Evolutionary conservation across 2,329 filamentous ascomycete species (phyloP).

Genomic region (Venturia carpophila): DNA sequence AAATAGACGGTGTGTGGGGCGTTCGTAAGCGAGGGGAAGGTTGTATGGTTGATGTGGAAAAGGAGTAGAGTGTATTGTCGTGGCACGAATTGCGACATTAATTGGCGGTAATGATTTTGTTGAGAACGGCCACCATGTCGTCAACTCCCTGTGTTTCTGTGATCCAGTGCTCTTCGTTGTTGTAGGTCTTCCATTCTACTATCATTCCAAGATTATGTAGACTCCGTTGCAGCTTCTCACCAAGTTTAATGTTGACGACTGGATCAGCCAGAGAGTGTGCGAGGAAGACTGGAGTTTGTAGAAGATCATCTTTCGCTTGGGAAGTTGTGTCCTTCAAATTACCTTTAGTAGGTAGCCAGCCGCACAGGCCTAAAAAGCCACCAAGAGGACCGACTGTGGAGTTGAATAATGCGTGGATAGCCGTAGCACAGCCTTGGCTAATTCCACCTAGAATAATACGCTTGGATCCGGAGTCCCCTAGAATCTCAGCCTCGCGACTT

Average conservation of each 20-base stretch:
- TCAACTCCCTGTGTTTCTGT: constrained; percentile 24
- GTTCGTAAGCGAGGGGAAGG: too few species aligned
- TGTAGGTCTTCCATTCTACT: constrained; percentile 22
- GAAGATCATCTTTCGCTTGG: neutral
- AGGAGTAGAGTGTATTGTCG: neutral
- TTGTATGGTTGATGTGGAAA: too few species aligned
- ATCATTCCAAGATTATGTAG: constrained; percentile 20
- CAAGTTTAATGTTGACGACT: constrained; percentile 21
- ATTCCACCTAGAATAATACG: constrained; percentile 21
- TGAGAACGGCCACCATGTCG: constrained; percentile 21
- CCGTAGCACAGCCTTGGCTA: constrained; percentile 22
- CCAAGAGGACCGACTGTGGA: constrained; percentile 16
- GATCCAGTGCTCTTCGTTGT: constrained; percentile 23
- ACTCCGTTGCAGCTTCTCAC: constrained; percentile 13
- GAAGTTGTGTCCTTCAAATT: constrained; percentile 3
- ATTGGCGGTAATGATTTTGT: neutral
- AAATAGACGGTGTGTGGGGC: too few species aligned
- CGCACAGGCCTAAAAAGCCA: constrained; percentile 21
- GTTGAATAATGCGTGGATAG: constrained; percentile 19
- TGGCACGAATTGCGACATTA: neutral
- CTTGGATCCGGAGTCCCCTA: constrained; percentile 17
- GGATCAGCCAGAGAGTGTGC: constrained; percentile 22
- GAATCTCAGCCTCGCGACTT: constrained; percentile 21
- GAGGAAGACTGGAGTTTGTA: constrained; percentile 22
- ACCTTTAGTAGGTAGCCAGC: constrained; percentile 21